Conservation (phyloP, 2,329 filamentous ascomycete genomes). For the Bimuria novae-zelandiae region DNA sequence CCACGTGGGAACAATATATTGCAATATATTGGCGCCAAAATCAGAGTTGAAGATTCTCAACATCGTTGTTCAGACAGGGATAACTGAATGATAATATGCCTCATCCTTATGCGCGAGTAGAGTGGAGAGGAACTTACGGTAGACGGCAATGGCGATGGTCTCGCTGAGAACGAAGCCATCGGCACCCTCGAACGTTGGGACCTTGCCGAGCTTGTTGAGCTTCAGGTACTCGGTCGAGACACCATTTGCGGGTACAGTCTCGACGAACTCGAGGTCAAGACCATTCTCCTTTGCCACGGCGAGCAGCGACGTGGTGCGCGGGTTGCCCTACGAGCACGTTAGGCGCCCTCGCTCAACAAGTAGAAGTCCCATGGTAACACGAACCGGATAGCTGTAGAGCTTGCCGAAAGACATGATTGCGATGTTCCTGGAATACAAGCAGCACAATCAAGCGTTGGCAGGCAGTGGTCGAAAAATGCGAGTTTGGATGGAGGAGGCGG, state of each 20-base stretch:
- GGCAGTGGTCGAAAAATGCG: slow-evolving; percentile 31
- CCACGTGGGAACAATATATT: slow-evolving; percentile 18
- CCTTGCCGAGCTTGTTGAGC: slow-evolving; percentile 84
- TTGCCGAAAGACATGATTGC: slow-evolving; percentile 94
- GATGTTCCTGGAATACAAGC: slow-evolving; percentile 25
- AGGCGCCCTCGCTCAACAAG: slow-evolving; percentile 22
- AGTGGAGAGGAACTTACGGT: slow-evolving; percentile 70
- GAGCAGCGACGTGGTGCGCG: slow-evolving; percentile 84
- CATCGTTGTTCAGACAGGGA: slow-evolving; percentile 92
- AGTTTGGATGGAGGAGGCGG: slow-evolving; percentile 26
- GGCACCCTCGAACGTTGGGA: slow-evolving; percentile 88
- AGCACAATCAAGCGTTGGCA: slow-evolving; percentile 37
- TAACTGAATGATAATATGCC: slow-evolving; percentile 65
- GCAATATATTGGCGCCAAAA: slow-evolving; percentile 65
- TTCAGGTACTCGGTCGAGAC: slow-evolving; percentile 78
- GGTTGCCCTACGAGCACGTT: slow-evolving; percentile 69
- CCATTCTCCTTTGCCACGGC: slow-evolving; percentile 97
- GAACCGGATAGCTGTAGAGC: slow-evolving; percentile 80
- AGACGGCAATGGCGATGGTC: slow-evolving; percentile 94
- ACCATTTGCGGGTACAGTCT: slow-evolving; percentile 68
- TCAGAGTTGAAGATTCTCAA: slow-evolving; percentile 80
- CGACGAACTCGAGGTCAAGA: slow-evolving; percentile 85
- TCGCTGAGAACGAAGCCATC: slow-evolving; percentile 91
- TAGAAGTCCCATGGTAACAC: slow-evolving; percentile 7
- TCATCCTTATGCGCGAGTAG: slow-evolving; percentile 63